Base-by-base conservation (phyloP, 371 early-diverging fungal genomes). In the Haplosporangium sp. region DNA sequence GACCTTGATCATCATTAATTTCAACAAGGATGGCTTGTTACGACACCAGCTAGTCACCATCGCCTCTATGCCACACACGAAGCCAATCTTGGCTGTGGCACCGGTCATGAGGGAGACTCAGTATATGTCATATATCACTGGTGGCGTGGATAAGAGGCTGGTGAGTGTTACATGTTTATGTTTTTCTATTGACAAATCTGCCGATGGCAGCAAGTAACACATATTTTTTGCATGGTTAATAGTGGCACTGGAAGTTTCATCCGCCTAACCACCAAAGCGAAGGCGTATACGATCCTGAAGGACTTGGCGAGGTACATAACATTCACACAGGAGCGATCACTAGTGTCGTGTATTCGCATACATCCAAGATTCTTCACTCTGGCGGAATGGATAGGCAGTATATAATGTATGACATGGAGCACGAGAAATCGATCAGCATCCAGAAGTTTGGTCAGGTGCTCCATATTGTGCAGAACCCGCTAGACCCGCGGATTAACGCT, bases 161-260 rank as follows among this genome's bases (percentile, higher is more conserved):
- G 76, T 70, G 59, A 55, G 58, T 66, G 29, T 4, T 29, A 29
- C 29, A 29, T 29, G 20, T 29, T 40, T 23, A 7, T 23, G 10
- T 14, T 14, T 52, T 36, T 42, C 10, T 42, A 12, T 29, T 45
- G 18, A 21, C 16, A 14, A 18, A 18, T 46, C 20, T 50, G 0
- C 47, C 54, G 10, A 38, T 14, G 3, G 5, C 13, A 21, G 6
- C 12, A 21, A 23, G 36, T 18, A 37, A 50, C 29, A 29, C 29
- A 29, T 29, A 29, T 29, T 29, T 29, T 29, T 29, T 29, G 29
- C 29, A 29, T 29, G 20, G 23, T 41, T 12, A 21, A 14, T 64
- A 71, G 74, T 55, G 38, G 18, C 69, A 70, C 20, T 76, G 76
- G 76, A 58, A 48, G 23, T 70, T 76, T 41, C 37, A 18, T 1